Percentiles rank a stretch among this genome's conserved stretches.
These are phyloP conservation scores for Wolfiporia cocos DNA, from an alignment of 1,284 basidiomycete species.

Conservation along the genomic window DNA sequence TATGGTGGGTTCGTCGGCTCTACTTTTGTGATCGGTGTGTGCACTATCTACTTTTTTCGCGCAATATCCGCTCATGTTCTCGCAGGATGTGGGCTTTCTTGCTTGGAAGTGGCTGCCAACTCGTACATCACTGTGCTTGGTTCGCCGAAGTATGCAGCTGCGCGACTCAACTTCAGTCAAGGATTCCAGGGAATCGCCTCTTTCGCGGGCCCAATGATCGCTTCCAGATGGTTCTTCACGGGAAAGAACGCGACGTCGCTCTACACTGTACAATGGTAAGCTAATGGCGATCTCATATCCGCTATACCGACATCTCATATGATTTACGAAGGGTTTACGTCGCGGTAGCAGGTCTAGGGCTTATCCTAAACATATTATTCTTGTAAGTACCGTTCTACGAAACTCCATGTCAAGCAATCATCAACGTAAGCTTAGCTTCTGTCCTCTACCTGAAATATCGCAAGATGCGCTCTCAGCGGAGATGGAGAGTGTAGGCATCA, in stretches of 20 bases:
- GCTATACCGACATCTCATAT: neutral
- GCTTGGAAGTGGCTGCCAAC: slow-evolving; percentile 72
- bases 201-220: slow-evolving; percentile 78
- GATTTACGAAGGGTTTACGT: slow-evolving; percentile 63
- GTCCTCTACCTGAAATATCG: slow-evolving; percentile 70
- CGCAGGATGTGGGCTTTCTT: slow-evolving; percentile 66
- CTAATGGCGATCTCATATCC: neutral
- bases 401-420: slow-evolving; percentile 1
- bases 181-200: slow-evolving; percentile 79
- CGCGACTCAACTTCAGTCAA: slow-evolving; percentile 78
- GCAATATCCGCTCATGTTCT: slow-evolving; percentile 11
- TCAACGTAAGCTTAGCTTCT: slow-evolving; percentile 39
- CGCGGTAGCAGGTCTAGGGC: slow-evolving; percentile 63
- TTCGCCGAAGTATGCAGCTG: slow-evolving; percentile 64
- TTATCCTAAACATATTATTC: slow-evolving; percentile 63
- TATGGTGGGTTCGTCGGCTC: slow-evolving; percentile 74
- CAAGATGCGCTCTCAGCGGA: slow-evolving; percentile 57
- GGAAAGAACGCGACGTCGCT: slow-evolving; percentile 56
- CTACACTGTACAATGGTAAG: slow-evolving; percentile 68
- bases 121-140: slow-evolving; percentile 74
- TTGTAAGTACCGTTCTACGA: slow-evolving; percentile 34
- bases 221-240: slow-evolving; percentile 69
- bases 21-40: slow-evolving; percentile 59
- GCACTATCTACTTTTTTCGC: neutral
- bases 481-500: slow-evolving; percentile 37